Percentiles rank a stretch among this genome's conserved stretches.
Evolutionary conservation across 371 early-diverging fungal genomes (phyloP).

Genomic region (Capillidium heterosporum): DNA sequence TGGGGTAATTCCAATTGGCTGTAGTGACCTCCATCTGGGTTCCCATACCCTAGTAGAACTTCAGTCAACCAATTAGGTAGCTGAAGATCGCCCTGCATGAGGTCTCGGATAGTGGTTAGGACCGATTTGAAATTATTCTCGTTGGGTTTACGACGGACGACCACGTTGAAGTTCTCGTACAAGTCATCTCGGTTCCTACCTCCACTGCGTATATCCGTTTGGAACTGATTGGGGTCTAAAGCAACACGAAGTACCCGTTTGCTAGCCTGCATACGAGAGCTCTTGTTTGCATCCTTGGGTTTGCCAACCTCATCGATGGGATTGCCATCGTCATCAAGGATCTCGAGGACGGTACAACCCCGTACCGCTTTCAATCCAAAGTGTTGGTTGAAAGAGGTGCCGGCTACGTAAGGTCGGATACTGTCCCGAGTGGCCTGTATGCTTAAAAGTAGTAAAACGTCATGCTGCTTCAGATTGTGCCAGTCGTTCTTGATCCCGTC

Average conservation of each 20-base stretch:
- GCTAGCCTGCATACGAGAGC: conserved; percentile 23
- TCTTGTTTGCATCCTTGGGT: conserved; percentile 20
- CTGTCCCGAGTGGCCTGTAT: conserved; percentile 37
- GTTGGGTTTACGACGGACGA: conserved; percentile 65
- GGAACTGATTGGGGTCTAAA: conserved; percentile 75
- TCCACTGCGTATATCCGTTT: conserved; percentile 7
- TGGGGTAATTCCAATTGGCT: conserved; percentile 26
- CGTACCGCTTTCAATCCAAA: conserved; percentile 65
- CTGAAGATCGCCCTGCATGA: conserved; percentile 49
- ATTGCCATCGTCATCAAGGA: conserved; percentile 54
- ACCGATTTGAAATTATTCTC: conserved; percentile 86
- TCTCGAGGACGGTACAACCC: conserved; percentile 67
- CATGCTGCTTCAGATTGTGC: conserved; percentile 65
- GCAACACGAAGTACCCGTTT: conserved; percentile 53
- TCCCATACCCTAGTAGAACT: conserved; percentile 84
- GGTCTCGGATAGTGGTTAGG: conserved; percentile 68
- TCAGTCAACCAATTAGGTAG: conserved; percentile 84
- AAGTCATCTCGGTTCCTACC: conserved; percentile 27
- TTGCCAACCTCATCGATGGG: conserved; percentile 32
- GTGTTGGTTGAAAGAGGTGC: conserved; percentile 26
- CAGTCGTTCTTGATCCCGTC: conserved; percentile 66
- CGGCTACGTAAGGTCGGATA: conserved; percentile 10
- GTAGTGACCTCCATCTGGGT: conserved; percentile 59
- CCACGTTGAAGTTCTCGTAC: conserved; percentile 67
- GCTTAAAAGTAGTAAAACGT: conserved; percentile 57